phyloP scores from a whole-genome alignment of 2,329 filamentous ascomycete genomes.

The Clonostachys rhizophaga region DNA sequence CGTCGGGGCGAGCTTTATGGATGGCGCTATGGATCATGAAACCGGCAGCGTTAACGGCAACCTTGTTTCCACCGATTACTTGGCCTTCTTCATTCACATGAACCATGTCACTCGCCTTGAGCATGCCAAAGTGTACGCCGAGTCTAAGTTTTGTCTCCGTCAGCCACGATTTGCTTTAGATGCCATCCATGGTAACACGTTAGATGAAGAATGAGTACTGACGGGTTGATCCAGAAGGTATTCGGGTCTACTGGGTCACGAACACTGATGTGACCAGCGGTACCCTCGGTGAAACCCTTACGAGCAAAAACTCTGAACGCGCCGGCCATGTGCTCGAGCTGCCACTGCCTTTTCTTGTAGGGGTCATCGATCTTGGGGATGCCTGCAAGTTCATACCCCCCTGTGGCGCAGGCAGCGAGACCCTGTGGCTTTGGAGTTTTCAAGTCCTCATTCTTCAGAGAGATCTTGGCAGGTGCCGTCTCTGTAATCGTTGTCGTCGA shows the following conservation, averaged over 20 bases:
- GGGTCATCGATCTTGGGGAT: slow-evolving; percentile 50
- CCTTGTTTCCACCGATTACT: slow-evolving; percentile 53
- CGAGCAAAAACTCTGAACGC: slow-evolving; percentile 43
- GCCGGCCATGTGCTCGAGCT: slow-evolving; percentile 34
- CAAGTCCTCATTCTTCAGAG: neutral
- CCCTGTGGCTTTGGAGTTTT: neutral
- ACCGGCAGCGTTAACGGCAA: slow-evolving; percentile 53
- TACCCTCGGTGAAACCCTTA: slow-evolving; percentile 52
- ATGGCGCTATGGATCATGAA: slow-evolving; percentile 60
- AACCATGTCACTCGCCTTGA: slow-evolving; percentile 59
- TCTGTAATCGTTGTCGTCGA: neutral
- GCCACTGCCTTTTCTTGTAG: slow-evolving; percentile 30
- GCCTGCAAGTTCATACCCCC: slow-evolving; percentile 31
- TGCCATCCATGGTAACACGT: neutral
- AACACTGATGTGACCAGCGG: slow-evolving; percentile 59
- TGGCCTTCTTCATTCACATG: slow-evolving; percentile 54
- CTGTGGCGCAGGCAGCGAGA: slow-evolving; percentile 8
- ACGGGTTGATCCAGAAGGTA: slow-evolving; percentile 63
- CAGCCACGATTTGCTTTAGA: neutral
- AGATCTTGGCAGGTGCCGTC: neutral
- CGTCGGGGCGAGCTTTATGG: slow-evolving; percentile 54
- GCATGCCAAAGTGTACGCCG: slow-evolving; percentile 54
- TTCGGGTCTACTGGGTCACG: slow-evolving; percentile 55
- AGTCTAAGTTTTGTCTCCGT: slow-evolving; percentile 18
- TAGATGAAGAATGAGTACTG: slow-evolving; percentile 1